Evolutionary conservation across 352 stramenopile species (phyloP).

Genomic region (Blastocystis sp.): DNA sequence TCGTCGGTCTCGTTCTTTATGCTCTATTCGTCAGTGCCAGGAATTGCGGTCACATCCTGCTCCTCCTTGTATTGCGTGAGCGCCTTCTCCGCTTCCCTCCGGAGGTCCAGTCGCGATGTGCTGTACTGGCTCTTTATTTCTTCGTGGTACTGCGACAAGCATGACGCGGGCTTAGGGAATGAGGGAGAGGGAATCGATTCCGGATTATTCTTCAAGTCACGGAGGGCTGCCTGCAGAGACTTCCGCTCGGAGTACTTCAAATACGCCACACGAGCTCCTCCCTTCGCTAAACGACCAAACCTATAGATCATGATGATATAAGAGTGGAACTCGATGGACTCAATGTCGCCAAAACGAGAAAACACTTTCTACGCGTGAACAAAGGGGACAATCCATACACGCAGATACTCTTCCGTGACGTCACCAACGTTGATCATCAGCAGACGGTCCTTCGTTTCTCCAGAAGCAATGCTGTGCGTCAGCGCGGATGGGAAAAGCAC

Average conservation of each 20-base stretch:
- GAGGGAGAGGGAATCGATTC: slow-evolving; percentile 11
- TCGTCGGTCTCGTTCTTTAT: slow-evolving; percentile 49
- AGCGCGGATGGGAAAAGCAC: not conserved
- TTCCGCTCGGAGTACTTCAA: slow-evolving; percentile 20
- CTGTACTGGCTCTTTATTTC: not conserved
- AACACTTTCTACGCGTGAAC: slow-evolving; percentile 43
- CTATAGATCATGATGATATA: not conserved
- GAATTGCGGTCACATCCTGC: not conserved
- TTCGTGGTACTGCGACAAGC: not conserved
- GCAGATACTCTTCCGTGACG: slow-evolving; percentile 27
- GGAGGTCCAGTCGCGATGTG: not conserved
- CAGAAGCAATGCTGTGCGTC: not conserved
- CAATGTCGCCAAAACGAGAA: slow-evolving; percentile 44
- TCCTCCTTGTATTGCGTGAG: slow-evolving; percentile 54
- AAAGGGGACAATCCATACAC: not conserved
- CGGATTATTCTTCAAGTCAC: not conserved
- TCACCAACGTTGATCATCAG: slow-evolving; percentile 35
- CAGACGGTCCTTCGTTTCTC: slow-evolving; percentile 14
- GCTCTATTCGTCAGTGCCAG: not conserved
- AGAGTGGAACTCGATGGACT: slow-evolving; percentile 16
- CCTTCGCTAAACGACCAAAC: slow-evolving; percentile 57
- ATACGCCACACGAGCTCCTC: slow-evolving; percentile 46
- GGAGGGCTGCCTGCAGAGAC: not conserved
- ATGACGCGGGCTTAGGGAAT: not conserved
- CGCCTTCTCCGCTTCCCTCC: slow-evolving; percentile 4